Evolutionary conservation across 2,329 filamentous ascomycete species (phyloP).

Genomic region (Cladophialophora yegresii): DNA sequence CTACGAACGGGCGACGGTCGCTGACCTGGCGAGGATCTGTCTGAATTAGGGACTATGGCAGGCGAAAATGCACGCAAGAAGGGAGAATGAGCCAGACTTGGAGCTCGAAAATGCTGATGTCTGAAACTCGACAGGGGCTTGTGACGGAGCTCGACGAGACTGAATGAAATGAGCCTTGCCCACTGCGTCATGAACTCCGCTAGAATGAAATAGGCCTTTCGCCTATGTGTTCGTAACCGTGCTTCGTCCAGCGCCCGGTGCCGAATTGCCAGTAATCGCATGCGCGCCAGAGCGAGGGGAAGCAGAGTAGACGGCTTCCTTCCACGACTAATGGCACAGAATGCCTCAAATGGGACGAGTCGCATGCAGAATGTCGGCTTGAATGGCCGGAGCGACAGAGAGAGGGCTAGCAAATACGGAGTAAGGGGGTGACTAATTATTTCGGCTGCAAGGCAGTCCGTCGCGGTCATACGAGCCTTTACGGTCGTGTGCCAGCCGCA

Average conservation of each 20-base stretch:
- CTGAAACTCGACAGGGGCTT: conserved; percentile 15
- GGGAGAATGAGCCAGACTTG: background rate
- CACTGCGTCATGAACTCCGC: background rate
- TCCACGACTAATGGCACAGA: background rate
- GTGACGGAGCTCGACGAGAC: background rate
- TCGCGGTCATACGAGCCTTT: background rate
- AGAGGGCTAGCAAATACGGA: background rate
- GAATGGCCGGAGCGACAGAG: background rate
- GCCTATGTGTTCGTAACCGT: background rate
- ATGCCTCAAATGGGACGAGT: background rate
- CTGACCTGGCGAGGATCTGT: background rate
- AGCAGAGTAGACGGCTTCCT: background rate
- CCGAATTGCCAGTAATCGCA: background rate
- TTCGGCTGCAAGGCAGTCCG: background rate
- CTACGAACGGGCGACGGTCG: background rate
- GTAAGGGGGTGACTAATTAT: background rate
- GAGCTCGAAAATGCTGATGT: background rate
- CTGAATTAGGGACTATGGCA: background rate
- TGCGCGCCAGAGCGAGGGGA: background rate
- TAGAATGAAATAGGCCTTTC: background rate
- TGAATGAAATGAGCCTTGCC: conserved; percentile 1
- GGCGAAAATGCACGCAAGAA: background rate
- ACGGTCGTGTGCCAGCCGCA: background rate
- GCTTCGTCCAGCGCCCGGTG: background rate
- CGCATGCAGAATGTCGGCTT: background rate